Conservation (phyloP, 768 basidiomycete genomes). For the Candolleomyces efflorescens region DNA sequence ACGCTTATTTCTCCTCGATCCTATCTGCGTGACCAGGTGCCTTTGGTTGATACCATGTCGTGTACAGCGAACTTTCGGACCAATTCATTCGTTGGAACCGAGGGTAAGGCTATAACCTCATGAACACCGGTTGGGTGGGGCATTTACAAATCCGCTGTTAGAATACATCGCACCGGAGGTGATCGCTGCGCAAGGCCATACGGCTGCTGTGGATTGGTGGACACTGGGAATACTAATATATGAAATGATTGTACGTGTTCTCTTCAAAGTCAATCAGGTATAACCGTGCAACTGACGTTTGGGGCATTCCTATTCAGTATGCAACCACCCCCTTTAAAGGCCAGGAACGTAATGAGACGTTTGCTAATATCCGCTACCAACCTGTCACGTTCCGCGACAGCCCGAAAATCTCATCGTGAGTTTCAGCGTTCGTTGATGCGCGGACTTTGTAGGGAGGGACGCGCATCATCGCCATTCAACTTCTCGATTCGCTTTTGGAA, state of each 20-base stretch:
- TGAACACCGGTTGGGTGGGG: constrained; percentile 15
- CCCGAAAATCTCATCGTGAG: constrained; percentile 57
- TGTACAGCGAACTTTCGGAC: constrained; percentile 98
- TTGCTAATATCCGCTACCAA: constrained; percentile 88
- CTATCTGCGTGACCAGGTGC: constrained; percentile 51
- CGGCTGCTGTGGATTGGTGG: constrained; percentile 99
- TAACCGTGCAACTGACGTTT: constrained; percentile 32
- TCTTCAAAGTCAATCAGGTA: constrained; percentile 25
- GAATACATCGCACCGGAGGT: constrained; percentile 99
- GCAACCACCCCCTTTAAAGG: constrained; percentile 99
- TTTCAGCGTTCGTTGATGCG: constrained; percentile 21
- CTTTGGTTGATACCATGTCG: constrained; percentile 93
- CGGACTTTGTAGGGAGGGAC: constrained; percentile 19
- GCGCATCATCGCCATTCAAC: constrained; percentile 17
- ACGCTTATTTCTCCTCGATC: constrained; percentile 7
- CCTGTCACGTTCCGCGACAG: constrained; percentile 84
- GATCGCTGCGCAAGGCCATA: constrained; percentile 93
- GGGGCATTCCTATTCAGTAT: constrained; percentile 53
- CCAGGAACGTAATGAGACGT: constrained; percentile 88
- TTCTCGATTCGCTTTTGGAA: constrained; percentile 17
- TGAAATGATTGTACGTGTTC: constrained; percentile 91
- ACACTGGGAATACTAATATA: constrained; percentile 97
- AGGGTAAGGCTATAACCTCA: constrained; percentile 54
- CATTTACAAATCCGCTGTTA: constrained; percentile 31
- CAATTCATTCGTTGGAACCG: constrained; percentile 98